Evolutionary conservation across 331 rosid species (phyloP).

Genomic region (Pyracantha coccinea): DNA sequence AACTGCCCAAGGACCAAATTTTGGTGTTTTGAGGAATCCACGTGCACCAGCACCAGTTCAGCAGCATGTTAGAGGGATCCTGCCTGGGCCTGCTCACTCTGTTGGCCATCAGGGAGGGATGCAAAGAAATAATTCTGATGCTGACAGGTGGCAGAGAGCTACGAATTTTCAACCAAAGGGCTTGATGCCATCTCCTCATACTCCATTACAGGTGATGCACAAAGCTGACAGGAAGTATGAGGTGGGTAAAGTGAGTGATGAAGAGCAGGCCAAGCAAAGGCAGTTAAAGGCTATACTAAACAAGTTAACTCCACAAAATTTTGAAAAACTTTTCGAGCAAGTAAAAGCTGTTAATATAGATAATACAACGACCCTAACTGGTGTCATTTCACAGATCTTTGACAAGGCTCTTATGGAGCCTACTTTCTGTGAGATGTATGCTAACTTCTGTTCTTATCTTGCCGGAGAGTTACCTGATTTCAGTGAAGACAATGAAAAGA

Average conservation of each 20-base stretch:
- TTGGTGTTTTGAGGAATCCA: conserved; percentile 65
- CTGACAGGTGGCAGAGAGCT: conserved; percentile 86
- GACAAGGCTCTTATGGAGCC: conserved; percentile 98
- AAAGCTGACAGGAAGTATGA: conserved; percentile 88
- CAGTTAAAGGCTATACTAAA: conserved; percentile 79
- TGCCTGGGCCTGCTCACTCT: conserved; percentile 67
- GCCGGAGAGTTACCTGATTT: conserved; percentile 77
- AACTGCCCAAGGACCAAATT: conserved; percentile 53
- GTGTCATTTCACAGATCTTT: conserved; percentile 94
- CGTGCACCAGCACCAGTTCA: conserved; percentile 44
- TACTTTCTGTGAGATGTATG: conserved; percentile 99
- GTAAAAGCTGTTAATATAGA: conserved; percentile 85
- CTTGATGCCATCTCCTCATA: conserved; percentile 68
- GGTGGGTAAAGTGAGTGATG: conserved; percentile 72
- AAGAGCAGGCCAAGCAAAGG: conserved; percentile 76
- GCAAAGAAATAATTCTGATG: conserved; percentile 57
- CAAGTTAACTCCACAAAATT: conserved; percentile 93
- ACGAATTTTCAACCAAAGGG: conserved; percentile 65
- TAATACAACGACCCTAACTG: conserved; percentile 56
- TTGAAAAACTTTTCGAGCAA: conserved; percentile 86
- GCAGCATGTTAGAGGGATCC: conserved; percentile 57
- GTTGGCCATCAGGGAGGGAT: conserved; percentile 58
- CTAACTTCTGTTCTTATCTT: conserved; percentile 73
- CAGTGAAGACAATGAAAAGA: conserved; percentile 64
- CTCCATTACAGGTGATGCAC: conserved; percentile 79